Base-by-base conservation (phyloP, 2,329 filamentous ascomycete species). In the Arthrobotrys megalospora region DNA sequence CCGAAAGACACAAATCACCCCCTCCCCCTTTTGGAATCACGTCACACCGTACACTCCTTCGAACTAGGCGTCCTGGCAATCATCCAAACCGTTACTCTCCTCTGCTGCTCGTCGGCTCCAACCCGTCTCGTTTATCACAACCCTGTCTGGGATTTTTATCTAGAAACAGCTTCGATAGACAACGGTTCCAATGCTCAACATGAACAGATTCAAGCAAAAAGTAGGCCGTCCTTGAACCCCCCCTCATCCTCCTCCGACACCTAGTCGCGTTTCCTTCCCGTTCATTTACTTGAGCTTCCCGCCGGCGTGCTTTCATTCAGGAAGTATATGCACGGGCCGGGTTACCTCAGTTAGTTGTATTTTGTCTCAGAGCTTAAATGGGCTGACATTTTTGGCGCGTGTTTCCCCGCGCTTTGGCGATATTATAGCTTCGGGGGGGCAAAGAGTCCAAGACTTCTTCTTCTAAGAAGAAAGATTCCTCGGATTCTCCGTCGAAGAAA, bases 381-480 rank as follows among this genome's bases (percentile, higher is more conserved):
- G 66, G 53, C 75, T 77, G 48, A 77, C 73, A n/a, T 72, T 45
- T 66, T 50, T 50, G 55, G 66, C 75, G 75, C 62, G 75, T 72
- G 58, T 72, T 66, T 60, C 62, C 48, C 66, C 47, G 34, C 60
- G 50, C 58, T 36, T 34, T 45, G n/a, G 5, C 16, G 6, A 55
- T 67, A 21, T 50, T 77, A 69, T 77, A 80, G 79, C 64, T 80
- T 80, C 78, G 78, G 32, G 66, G 78, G 32, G 66, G 47, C 45
- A 80, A 78, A 45, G 79, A 80, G 38, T 64, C 67, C 11, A 80
- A 80, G 64, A 70, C 55, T 80, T 90, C 89, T 82, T 91, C 91
- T 86, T 84, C 83, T 16, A 91, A 91, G 86, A 91, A 91, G 84
- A 91, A 91, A 85, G 90, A 91, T 81, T 91, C 60, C 10, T 77